Conservation (phyloP, 2,329 filamentous ascomycete genomes). For the Elsinoe fawcettii region DNA sequence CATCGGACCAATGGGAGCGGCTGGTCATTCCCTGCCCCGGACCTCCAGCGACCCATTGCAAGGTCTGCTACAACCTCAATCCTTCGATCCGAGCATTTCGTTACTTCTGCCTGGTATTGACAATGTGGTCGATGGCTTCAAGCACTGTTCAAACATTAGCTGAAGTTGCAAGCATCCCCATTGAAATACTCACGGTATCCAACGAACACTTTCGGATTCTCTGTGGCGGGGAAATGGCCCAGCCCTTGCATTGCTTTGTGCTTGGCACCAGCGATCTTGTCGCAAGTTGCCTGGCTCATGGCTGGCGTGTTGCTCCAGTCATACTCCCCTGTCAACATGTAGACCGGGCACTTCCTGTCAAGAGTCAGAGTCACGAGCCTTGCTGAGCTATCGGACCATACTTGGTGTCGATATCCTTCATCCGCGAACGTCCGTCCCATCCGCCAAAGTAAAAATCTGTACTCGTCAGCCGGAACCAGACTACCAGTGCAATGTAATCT, state of each 20-base stretch:
- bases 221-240: constrained; percentile 43
- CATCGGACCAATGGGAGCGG: background rate
- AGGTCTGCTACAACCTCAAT: background rate
- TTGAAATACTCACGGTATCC: constrained; percentile 23
- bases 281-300: constrained; percentile 40
- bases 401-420: constrained; percentile 40
- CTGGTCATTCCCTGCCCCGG: background rate
- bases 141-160: constrained; percentile 21
- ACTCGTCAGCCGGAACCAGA: constrained; percentile 32
- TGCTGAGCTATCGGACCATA: background rate
- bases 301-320: constrained; percentile 42
- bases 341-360: constrained; percentile 38
- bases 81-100: background rate
- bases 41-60: background rate
- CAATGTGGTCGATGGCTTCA: constrained; percentile 29
- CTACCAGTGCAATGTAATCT: background rate
- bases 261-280: constrained; percentile 41
- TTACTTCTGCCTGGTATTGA: background rate
- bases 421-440: constrained; percentile 41
- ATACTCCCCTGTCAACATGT: constrained; percentile 46
- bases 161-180: background rate
- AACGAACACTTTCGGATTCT: constrained; percentile 31
- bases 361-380: background rate
- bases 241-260: constrained; percentile 40
- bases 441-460: constrained; percentile 46